Evolutionary conservation across 208 protist species (phyloP), one percentile per base, ranked within the genome.

Genomic region (Angomonas ambiguus): DNA sequence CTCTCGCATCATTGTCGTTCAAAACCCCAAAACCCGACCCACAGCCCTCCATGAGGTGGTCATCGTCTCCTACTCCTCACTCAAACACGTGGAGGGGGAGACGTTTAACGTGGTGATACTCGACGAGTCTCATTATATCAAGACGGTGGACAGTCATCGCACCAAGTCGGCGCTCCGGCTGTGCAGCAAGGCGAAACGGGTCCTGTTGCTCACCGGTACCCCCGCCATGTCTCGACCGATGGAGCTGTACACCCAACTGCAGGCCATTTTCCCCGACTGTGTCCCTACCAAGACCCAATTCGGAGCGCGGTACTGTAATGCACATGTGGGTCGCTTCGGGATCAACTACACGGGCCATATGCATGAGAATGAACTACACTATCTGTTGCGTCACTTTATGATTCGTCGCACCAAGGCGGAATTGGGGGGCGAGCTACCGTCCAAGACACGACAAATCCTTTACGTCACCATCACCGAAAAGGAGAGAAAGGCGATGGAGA

Each of bases 121-220:
- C 18, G 97, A 99, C 80, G 97, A 99, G 82, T 93, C 88, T 10
- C 97, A 99, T 85, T 94, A 88, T 63, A 90, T 99, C 59, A 99
- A 99, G 64, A 87, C 79, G 30, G 73, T 70, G 0, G 88, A 88
- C 28, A 64, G 90, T 51, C 82, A 97, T 60, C 79, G 94, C n/a
- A 88, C 93, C 6, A 65, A 90, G 49, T 55, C 65, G 20, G 80
- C 97, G 10, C 71, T 96, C n/a, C 77, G 79, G 38, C 49, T 98
- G 13, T 87, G 97, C 60, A 65, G 82, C 20, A 65, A 57, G 18
- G 85, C 92, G 10, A 65, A 72, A 0, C 80, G 93, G 31, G 78
- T 92, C 18, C 63, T 99, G 49, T 72, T 99, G 10, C 76, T 98
- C 5, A 97, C 93, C 32, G 97, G 97, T 31, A 97, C 92, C 4